Percentiles rank a stretch among this genome's conserved stretches.
phyloP scores from a whole-genome alignment of 495 filamentous ascomycete genomes.

The Friedmanniomyces simplex region DNA sequence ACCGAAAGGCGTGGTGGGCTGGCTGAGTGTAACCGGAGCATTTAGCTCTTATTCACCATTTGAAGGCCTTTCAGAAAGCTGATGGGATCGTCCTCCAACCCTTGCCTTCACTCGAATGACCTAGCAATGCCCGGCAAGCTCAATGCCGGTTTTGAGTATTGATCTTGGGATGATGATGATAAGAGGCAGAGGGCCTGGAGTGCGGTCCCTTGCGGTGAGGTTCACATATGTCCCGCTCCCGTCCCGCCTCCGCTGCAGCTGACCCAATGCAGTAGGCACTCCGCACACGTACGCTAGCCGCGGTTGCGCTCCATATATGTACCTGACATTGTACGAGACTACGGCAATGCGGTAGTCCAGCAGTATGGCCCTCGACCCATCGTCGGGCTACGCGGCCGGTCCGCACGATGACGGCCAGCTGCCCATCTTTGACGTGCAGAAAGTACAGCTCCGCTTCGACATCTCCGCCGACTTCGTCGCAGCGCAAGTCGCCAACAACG shows the following conservation, averaged over 20 bases:
- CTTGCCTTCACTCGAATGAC: too few relatives aligned
- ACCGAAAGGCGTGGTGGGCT: too few relatives aligned
- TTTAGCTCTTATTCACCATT: too few relatives aligned
- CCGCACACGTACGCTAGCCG: not conserved
- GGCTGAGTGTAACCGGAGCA: too few relatives aligned
- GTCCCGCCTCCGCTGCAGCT: not conserved
- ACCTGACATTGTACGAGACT: not conserved
- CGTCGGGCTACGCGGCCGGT: constrained; percentile 45
- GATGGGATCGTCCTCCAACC: too few relatives aligned
- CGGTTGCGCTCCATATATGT: too few relatives aligned
- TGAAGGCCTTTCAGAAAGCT: too few relatives aligned
- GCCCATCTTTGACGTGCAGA: constrained; percentile 87
- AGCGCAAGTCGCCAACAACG: constrained; percentile 94
- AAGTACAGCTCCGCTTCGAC: constrained; percentile 80
- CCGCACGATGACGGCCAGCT: constrained; percentile 54
- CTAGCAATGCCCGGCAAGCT: too few relatives aligned
- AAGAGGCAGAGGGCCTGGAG: too few relatives aligned
- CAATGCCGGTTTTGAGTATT: too few relatives aligned
- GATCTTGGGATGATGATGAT: too few relatives aligned
- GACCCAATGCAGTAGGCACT: not conserved
- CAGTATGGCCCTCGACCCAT: constrained; percentile 16
- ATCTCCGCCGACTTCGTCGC: constrained; percentile 91
- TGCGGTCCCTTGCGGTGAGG: not conserved
- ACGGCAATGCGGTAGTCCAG: not conserved
- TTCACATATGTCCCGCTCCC: not conserved